phyloP scores from a whole-genome alignment of 306 rosid species.

The Pterocarpus santalinus region DNA sequence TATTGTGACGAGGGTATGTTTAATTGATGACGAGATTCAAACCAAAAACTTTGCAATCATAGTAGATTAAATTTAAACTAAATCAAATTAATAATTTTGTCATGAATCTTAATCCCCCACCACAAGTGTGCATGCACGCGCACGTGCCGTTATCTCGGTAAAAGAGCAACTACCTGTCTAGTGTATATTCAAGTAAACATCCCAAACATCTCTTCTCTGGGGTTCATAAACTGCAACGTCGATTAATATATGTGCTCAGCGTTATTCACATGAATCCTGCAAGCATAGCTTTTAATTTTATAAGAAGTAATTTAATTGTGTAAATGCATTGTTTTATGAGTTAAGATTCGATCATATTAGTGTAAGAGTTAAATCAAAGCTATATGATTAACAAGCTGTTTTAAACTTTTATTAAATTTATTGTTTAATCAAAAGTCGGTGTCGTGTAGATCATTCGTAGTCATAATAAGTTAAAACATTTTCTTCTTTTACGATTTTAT shows the following conservation, averaged over 20 bases:
- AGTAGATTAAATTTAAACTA: neutral
- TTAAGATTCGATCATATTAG: too few relatives aligned
- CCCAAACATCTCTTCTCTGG: neutral
- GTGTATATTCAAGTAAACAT: neutral
- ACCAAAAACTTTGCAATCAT: neutral
- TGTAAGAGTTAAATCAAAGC: too few relatives aligned
- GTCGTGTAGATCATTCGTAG: too few relatives aligned
- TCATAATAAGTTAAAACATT: too few relatives aligned
- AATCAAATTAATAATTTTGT: neutral
- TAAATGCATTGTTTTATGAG: too few relatives aligned
- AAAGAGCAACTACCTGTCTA: neutral
- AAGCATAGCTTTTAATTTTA: neutral
- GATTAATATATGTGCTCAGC: neutral
- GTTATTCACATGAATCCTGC: neutral
- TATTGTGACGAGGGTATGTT: neutral
- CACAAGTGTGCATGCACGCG: slow-evolving; percentile 33
- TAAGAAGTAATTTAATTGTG: neutral
- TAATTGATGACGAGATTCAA: neutral
- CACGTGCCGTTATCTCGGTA: slow-evolving; percentile 13
- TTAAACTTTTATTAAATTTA: too few relatives aligned
- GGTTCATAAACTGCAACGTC: neutral
- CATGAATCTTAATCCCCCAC: neutral
- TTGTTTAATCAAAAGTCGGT: too few relatives aligned
- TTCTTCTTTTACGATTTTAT: too few relatives aligned
- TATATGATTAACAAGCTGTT: too few relatives aligned